Base-by-base conservation (phyloP, 495 filamentous ascomycete species). In the Pseudoneurospora amorphoporcata region DNA sequence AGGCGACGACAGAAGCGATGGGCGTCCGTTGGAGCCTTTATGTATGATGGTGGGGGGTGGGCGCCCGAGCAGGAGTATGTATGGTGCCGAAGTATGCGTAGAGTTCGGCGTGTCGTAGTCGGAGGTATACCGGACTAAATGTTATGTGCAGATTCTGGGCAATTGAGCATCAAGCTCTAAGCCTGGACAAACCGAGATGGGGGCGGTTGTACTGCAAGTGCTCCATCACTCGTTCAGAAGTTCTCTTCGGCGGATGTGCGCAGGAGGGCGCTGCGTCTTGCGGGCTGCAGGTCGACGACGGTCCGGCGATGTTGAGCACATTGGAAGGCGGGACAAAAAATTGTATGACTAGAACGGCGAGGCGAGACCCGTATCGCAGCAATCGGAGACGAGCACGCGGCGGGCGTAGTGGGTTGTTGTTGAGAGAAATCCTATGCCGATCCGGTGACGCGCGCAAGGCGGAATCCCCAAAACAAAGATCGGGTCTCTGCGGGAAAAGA, bases 191-290 rank as follows among this genome's bases (percentile, higher is more conserved):
- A 65, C 53, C 53, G 29, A 37, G 29, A 65, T 65, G 12, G 53
- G 71, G 75, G 47, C 43, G 71, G 72, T 47, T 47, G 47, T 61
- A 73, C 69, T 73, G 77, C 76, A 53, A 69, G 68, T 74, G 77
- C 75, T 81, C 79, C 79, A 81, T 81, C 77, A 77, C 76, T 81
- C 68, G 73, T 35, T 65, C 29, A 43, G 16, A 69, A 39, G 69
- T 65, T 71, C 58, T 69, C 65, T 72, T 69, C 29, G 73, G 73
- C 73, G 76, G 69, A 68, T 72, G 69, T 74, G 69, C 39, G 75
- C 71, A 61, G 75, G 74, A 74, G 76, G 76, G 75, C 72, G 76
- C 76, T 73, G 70, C 78, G 78, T 58, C 72, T 73, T 74, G 76
- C 74, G 76, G 78, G 72, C 69, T 72, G 74, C 75, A 72, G 73